Evolutionary conservation across 2,329 filamentous ascomycete genomes (phyloP).

Genomic region (Venturia effusa): DNA sequence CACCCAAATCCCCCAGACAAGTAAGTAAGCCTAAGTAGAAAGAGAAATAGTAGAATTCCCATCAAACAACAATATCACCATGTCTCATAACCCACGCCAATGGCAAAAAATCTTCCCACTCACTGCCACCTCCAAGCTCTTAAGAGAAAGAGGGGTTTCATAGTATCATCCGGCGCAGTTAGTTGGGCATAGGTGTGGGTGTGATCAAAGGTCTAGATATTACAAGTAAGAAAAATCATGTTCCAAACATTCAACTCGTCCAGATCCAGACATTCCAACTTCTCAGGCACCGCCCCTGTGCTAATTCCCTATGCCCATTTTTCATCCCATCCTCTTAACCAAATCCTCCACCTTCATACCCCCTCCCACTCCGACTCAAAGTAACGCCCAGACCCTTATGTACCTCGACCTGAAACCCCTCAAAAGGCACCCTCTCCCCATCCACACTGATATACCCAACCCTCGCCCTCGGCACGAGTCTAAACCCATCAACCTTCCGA

Average conservation of each 20-base stretch:
- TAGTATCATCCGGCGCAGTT: no score
- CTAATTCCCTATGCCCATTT: neutral
- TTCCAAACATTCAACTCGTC: neutral
- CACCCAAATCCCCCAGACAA: no score
- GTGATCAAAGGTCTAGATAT: neutral
- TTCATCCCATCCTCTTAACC: neutral
- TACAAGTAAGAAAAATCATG: neutral
- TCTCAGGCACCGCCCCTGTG: no score
- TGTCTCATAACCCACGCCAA: no score
- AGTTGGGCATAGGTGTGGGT: no score
- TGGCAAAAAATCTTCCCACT: no score
- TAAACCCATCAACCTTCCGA: slow-evolving; percentile 76
- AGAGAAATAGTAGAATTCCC: no score
- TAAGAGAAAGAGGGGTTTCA: no score
- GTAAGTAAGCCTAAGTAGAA: no score
- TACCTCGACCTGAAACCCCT: slow-evolving; percentile 83
- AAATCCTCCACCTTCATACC: neutral
- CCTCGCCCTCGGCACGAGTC: slow-evolving; percentile 64
- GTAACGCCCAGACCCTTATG: slow-evolving; percentile 74
- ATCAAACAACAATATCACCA: no score
- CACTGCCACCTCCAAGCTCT: no score
- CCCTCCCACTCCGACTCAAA: slow-evolving; percentile 31
- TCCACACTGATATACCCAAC: slow-evolving; percentile 89
- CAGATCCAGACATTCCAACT: neutral
- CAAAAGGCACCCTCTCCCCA: slow-evolving; percentile 77